Evolutionary conservation across 495 filamentous ascomycete genomes (phyloP), one percentile per base, ranked within the genome.

Genomic region (Umbilicaria muhlenbergii): DNA sequence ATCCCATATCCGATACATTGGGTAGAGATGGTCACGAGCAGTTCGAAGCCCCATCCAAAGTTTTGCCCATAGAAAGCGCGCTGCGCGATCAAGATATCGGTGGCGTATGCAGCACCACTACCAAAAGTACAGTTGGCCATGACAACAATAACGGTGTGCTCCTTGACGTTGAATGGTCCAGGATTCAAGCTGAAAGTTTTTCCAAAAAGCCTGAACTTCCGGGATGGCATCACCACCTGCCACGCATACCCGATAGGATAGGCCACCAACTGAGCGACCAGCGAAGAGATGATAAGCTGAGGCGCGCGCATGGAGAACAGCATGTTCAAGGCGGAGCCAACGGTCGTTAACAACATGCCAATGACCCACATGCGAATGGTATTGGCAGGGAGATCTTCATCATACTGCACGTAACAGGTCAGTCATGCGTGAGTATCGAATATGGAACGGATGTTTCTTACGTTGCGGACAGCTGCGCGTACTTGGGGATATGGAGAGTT

Each of bases 161-260:
- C 80, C 53, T 87, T 87, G 58, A 83, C 74, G 56, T 84, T 87
- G 62, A 87, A 87, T 35, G 75, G 78, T 11, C 81, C 77, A 5
- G 78, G 79, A 48, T 85, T 85, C 31, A 83, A 49, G 19, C 67
- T 70, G 54, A 66, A 73, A 17, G 63, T 54, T 31, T 67, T 33
- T 10, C 79, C 78, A 45, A 80, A 75, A 14, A 75, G 54, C 32
- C 44, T 64, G 51, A 75, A 66, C 24, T 68, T 55, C 19, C 65
- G 65, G 7, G 66, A 47, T 11, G 81, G 81, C 52, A 78, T 59
- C 47, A 63, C 61, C 41, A 59, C 61, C 4, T 69, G 66, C 73
- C 73, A 78, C 16, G 61, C 72, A 32, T 75, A 73, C 8, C 81
- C 80, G 1, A 85, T 56, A 5, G 78, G 77, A 63, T 78, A 86